Evolutionary conservation across 2,329 filamentous ascomycete genomes (phyloP), one percentile per base, ranked within the genome.

Genomic region (Colletotrichum sp.): DNA sequence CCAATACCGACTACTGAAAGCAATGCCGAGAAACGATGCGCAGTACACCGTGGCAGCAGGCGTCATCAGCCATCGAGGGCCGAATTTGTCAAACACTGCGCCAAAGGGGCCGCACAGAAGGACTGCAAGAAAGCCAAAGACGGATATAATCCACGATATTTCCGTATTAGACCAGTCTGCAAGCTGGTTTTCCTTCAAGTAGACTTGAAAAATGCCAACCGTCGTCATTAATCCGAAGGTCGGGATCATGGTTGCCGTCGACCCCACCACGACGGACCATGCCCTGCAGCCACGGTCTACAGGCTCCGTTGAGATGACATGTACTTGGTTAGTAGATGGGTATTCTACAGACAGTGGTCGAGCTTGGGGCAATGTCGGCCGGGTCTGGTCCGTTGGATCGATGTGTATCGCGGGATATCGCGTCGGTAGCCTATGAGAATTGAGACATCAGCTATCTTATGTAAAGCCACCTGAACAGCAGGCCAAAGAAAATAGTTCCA

Each of bases 61-160:
- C 14, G 72, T 77, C 59, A 82, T 71, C 24, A 81, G 55, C 68
- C 77, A 70, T 4, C 66, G 24, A 7, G 71, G 36, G 32, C 81
- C 78, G 59, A 74, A 77, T 10, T 72, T 78, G 77, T 83, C 81
- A 28, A 80, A 80, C 14, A 81, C 30, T 8, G 79, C 32, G 6
- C 81, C 81, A 7, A 68, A 76, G 6, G 77, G 74, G 12, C 77
- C 68, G 9, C 76, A 78, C 14, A 81, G 78, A n/a, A 83, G 73
- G 64, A 81, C 80, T 60, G 73, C 77, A 2, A 82, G 73, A 59
- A 82, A 81, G 30, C 80, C 81, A 57, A 81, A 81, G 14, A 81
- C 48, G 28, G 82, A 82, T 14, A 79, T 79, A 67, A 82, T 81
- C 81, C 80, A 83, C n/a, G 80, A 78, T 7, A 81, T 77, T 14